A percentile compares a stretch with the other conserved stretches of the same genome.
Evolutionary conservation across 306 rosid species (phyloP).

Genomic region (Cucumis hystrix): DNA sequence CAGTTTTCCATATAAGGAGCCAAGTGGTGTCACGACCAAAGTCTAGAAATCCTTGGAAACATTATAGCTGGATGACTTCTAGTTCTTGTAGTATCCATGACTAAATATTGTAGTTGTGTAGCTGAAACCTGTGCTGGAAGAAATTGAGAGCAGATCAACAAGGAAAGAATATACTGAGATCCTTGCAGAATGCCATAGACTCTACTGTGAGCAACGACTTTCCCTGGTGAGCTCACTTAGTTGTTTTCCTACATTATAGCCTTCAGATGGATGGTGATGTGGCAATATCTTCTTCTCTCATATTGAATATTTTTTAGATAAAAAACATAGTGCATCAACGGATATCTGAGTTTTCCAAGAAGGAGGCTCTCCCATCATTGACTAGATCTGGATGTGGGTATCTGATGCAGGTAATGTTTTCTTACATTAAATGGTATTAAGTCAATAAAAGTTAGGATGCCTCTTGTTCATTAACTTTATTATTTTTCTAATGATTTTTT

Average conservation of each 20-base stretch:
- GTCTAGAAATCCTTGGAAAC: not conserved
- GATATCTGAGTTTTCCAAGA: slow-evolving; percentile 87
- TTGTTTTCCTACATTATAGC: slow-evolving; percentile 15
- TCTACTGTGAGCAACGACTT: slow-evolving; percentile 91
- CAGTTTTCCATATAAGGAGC: not conserved
- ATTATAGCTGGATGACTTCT: slow-evolving; percentile 2
- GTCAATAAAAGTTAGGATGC: not conserved
- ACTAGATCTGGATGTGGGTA: slow-evolving; percentile 98
- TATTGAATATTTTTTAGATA: slow-evolving; percentile 40
- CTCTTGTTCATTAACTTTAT: not conserved
- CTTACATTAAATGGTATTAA: not conserved
- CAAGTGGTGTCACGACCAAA: not conserved
- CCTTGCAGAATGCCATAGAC: slow-evolving; percentile 85
- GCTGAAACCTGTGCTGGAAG: slow-evolving; percentile 87
- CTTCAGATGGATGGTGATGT: slow-evolving; percentile 11
- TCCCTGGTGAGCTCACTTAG: slow-evolving; percentile 64
- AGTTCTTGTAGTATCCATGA: slow-evolving; percentile 1
- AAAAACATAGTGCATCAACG: slow-evolving; percentile 81
- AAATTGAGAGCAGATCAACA: slow-evolving; percentile 88
- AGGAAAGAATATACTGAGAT: slow-evolving; percentile 88
- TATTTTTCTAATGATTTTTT: too few species aligned
- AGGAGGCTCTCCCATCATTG: slow-evolving; percentile 85
- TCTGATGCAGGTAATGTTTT: slow-evolving; percentile 69
- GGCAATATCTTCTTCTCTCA: slow-evolving; percentile 6
- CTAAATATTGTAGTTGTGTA: slow-evolving; percentile 27